Conservation (phyloP, 1,284 basidiomycete species). For the Farysia itapuensis region DNA sequence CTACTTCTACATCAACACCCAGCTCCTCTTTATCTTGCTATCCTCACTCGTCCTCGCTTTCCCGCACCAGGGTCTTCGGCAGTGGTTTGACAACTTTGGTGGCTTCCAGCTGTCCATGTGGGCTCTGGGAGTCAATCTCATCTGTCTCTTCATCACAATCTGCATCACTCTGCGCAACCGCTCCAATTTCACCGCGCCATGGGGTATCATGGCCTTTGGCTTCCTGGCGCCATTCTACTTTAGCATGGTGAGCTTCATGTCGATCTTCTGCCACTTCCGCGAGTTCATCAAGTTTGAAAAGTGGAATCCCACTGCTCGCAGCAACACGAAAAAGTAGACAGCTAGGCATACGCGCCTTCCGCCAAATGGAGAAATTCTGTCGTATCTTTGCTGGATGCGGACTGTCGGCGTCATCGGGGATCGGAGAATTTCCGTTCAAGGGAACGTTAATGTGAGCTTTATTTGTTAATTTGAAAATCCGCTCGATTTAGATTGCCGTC, state of each 20-base stretch:
- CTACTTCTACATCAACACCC: conserved; percentile 43
- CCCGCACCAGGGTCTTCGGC: conserved; percentile 17
- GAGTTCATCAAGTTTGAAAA: conserved; percentile 49
- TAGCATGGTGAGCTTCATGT: conserved; percentile 36
- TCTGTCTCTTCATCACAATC: conserved; percentile 39
- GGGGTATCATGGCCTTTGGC: conserved; percentile 41
- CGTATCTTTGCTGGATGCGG: no score
- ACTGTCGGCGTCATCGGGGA: no score
- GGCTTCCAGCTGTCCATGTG: conserved; percentile 37
- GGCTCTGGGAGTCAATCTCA: conserved; percentile 38
- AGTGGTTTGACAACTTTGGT: conserved; percentile 39
- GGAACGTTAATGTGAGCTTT: no score
- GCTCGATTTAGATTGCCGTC: no score
- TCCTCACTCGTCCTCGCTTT: conserved; percentile 24
- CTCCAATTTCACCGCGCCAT: conserved; percentile 38
- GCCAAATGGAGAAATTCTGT: no score
- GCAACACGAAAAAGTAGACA: conserved; percentile 26
- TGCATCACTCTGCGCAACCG: conserved; percentile 46
- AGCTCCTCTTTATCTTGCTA: conserved; percentile 32
- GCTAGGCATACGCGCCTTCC: no score
- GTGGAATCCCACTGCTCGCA: conserved; percentile 36
- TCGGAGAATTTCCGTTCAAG: no score
- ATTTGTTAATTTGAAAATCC: no score
- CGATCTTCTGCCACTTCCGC: conserved; percentile 50
- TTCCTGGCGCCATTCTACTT: conserved; percentile 39